A percentile compares a stretch with the other conserved stretches of the same genome.
phyloP scores from a whole-genome alignment of 805 yeast genomes.

The Ogataea henricii region DNA sequence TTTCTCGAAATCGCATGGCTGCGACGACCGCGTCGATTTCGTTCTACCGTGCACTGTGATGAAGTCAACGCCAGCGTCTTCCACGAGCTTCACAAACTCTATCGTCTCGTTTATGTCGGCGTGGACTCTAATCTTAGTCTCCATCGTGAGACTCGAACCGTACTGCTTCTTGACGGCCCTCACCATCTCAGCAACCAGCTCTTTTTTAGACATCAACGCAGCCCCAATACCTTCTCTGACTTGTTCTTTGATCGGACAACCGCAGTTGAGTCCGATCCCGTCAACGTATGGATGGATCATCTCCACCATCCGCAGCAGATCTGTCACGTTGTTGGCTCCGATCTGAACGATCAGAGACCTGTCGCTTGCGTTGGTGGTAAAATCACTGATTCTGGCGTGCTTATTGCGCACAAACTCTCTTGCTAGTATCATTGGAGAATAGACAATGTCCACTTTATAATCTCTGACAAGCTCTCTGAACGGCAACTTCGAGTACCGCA shows the following conservation, averaged over 20 bases:
- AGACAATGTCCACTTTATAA: constrained; percentile 77
- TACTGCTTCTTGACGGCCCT: constrained; percentile 74
- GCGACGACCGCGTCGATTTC: constrained; percentile 77
- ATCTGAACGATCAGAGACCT: constrained; percentile 82
- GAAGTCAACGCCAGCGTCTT: constrained; percentile 88
- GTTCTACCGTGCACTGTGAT: constrained; percentile 95
- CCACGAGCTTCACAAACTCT: constrained; percentile 69
- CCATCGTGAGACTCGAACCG: constrained; percentile 73
- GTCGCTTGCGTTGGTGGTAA: constrained; percentile 75
- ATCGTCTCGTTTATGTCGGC: constrained; percentile 71
- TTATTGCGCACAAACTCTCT: constrained; percentile 88
- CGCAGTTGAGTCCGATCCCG: constrained; percentile 94
- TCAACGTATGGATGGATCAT: constrained; percentile 91
- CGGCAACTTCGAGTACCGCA: constrained; percentile 90
- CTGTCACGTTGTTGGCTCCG: constrained; percentile 84
- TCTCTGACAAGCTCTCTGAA: constrained; percentile 79
- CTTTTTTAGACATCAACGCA: constrained; percentile 84
- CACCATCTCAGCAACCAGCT: constrained; percentile 81
- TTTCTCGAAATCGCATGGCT: constrained; percentile 82
- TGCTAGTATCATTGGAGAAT: constrained; percentile 96
- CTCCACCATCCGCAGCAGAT: constrained; percentile 77
- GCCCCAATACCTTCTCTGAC: constrained; percentile 96
- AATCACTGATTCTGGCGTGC: constrained; percentile 80
- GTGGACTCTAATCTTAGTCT: constrained; percentile 91
- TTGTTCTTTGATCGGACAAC: constrained; percentile 96